Evolutionary conservation across 306 rosid genomes (phyloP), one percentile per base, ranked within the genome.

Genomic region (Dalbergia cochinchinensis): DNA sequence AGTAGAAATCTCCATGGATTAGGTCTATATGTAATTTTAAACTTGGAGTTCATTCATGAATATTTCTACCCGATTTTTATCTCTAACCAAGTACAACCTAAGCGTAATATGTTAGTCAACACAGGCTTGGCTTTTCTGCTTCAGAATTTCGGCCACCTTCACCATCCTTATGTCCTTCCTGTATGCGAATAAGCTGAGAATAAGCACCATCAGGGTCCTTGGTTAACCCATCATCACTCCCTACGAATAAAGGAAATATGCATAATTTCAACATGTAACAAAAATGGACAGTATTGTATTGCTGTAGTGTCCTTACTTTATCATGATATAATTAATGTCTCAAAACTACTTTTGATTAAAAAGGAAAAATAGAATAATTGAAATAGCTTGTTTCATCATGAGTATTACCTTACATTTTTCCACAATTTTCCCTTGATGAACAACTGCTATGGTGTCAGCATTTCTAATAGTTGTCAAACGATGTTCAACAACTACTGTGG

Each of bases 401-500:
- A 15, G 55, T 26, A 5, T 71, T 61, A 89, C 99, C 98, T 88
- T 26, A 26, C 31, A 26, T 26, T 81, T 33, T 82, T 91, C 98
- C 47, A 95, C 89, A 44, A 95, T 83, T 88, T 90, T 91, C 26
- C 99, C 99, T 77, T 84, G 85, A 51, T 92, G 91, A 76, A 95
- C 93, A 78, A 95, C 96, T 47, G 98, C 97, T 78, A 95, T 95
- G 65, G 65, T 67, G 69, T 93, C 92, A 20, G 94, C 94, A 82
- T 92, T 93, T 79, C 94, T 89, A 65, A 92, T 82, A 19, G 99
- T 92, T 15, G 94, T 91, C 86, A 95, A 87, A 44, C 99, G 97
- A 86, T 92, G 99, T 5, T 98, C 98, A 75, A 95, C 94, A 51
- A 95, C 90, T 35, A 92, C 79, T 3, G 99, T 95, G 1, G 99